These are phyloP conservation scores for Colletotrichum sp. DNA, from an alignment of 2,329 filamentous ascomycete genomes.

Conservation along the genomic window DNA sequence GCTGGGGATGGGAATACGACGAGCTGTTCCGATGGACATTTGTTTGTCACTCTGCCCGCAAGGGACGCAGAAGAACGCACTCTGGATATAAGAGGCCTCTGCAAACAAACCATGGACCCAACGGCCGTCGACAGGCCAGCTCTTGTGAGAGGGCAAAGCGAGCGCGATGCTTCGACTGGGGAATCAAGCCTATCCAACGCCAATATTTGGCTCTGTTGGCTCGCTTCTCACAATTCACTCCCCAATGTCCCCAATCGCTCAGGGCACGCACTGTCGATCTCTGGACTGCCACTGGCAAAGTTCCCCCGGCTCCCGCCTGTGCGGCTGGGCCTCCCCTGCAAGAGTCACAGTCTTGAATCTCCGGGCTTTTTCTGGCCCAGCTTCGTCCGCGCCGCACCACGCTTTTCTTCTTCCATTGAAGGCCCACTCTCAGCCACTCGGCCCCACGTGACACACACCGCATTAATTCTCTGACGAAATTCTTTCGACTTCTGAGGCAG, in stretches of 20 bases:
- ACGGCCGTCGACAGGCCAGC: neutral
- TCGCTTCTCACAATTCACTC: neutral
- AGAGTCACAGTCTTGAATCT: neutral
- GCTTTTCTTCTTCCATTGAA: conserved; percentile 15
- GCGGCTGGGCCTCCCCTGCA: conserved; percentile 7
- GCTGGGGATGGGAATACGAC: neutral
- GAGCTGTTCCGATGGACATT: neutral
- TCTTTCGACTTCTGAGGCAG: neutral
- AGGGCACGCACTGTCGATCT: conserved; percentile 12
- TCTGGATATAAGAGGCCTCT: neutral
- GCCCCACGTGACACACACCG: conserved; percentile 21
- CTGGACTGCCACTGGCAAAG: conserved; percentile 8
- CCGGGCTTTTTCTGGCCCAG: conserved; percentile 8
- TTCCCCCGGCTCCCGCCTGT: neutral
- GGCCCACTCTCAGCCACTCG: conserved; percentile 14
- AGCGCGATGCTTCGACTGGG: neutral
- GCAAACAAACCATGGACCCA: neutral
- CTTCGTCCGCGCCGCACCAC: conserved; percentile 16
- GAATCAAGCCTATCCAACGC: neutral
- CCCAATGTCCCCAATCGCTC: neutral
- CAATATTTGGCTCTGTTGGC: neutral
- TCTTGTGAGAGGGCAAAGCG: neutral
- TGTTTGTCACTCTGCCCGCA: neutral
- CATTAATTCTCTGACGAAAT: conserved; percentile 16
- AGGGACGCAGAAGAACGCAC: neutral